Evolutionary conservation across 148 eudicot species (phyloP).

Genomic region (Rhododendron molle): DNA sequence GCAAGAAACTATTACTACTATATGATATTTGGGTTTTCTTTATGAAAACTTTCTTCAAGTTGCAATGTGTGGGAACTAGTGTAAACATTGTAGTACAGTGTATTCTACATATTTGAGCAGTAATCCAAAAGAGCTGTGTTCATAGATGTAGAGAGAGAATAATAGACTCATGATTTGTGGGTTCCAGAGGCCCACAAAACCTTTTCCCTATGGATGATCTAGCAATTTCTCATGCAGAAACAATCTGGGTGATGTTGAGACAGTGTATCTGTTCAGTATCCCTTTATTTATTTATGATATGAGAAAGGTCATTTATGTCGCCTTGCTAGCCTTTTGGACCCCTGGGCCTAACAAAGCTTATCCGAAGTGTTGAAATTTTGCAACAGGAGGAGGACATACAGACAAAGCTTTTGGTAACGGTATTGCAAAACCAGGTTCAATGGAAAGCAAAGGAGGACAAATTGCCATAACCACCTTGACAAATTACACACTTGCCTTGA

Average conservation of each 20-base stretch:
- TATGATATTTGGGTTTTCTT: too few species aligned
- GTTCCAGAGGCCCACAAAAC: neutral
- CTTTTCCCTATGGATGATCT: neutral
- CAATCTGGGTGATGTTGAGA: neutral
- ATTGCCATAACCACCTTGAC: neutral
- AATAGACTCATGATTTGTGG: neutral
- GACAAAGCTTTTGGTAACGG: neutral
- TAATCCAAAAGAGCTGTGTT: too few species aligned
- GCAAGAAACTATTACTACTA: neutral
- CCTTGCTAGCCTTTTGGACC: neutral
- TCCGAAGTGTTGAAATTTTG: neutral
- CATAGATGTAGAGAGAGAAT: neutral
- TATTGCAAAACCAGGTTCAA: neutral
- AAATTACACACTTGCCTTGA: too few species aligned
- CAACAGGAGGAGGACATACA: neutral
- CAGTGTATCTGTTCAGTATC: neutral
- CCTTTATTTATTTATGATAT: neutral
- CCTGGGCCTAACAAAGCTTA: neutral
- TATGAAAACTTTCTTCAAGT: too few species aligned
- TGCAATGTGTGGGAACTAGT: too few species aligned
- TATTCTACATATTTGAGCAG: neutral
- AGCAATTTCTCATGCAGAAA: neutral
- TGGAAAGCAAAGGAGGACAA: neutral
- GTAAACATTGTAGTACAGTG: neutral
- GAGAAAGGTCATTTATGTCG: neutral